Percentiles rank a stretch among this genome's conserved stretches.
Conservation (phyloP, 1,139 yeast species). For the Scheffersomyces segobiensis region DNA sequence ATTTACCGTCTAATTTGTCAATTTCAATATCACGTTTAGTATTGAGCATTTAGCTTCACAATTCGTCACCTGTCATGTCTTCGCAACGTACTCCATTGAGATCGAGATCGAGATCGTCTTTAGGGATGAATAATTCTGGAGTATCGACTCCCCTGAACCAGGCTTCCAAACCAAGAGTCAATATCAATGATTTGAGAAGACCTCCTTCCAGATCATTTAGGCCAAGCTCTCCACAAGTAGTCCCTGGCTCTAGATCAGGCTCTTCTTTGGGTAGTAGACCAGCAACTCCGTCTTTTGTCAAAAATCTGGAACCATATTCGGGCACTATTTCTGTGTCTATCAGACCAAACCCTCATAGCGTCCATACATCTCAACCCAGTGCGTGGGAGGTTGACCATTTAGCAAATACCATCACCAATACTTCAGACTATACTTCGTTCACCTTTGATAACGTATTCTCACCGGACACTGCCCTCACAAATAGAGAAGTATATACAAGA, state of each 20-base stretch:
- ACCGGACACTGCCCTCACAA: conserved; percentile 43
- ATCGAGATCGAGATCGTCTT: conserved; percentile 13
- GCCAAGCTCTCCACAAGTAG: conserved; percentile 20
- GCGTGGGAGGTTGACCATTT: conserved; percentile 48
- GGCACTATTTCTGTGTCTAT: conserved; percentile 55
- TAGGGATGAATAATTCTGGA: conserved; percentile 8
- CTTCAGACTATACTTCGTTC: conserved; percentile 55
- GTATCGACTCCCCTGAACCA: conserved; percentile 1
- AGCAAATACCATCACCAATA: conserved; percentile 45
- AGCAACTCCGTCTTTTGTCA: conserved; percentile 34
- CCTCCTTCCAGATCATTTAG: conserved; percentile 22
- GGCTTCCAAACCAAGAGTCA: conserved; percentile 7
- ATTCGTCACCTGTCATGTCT: conserved; percentile 7
- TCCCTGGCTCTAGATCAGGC: conserved; percentile 45
- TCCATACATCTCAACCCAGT: conserved; percentile 19
- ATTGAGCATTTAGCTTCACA: neutral
- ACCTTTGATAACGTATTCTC: conserved; percentile 77
- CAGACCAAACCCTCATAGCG: conserved; percentile 52
- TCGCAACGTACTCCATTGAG: conserved; percentile 13
- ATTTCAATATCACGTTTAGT: neutral
- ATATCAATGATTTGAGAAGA: conserved; percentile 16
- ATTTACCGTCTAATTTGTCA: too few species aligned
- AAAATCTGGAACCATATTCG: conserved; percentile 41
- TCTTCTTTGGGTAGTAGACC: conserved; percentile 27
- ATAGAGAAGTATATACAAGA: conserved; percentile 59